These are phyloP conservation scores for Penicillium robsamsonii DNA, from an alignment of 495 filamentous ascomycete genomes.

Conservation along the genomic window DNA sequence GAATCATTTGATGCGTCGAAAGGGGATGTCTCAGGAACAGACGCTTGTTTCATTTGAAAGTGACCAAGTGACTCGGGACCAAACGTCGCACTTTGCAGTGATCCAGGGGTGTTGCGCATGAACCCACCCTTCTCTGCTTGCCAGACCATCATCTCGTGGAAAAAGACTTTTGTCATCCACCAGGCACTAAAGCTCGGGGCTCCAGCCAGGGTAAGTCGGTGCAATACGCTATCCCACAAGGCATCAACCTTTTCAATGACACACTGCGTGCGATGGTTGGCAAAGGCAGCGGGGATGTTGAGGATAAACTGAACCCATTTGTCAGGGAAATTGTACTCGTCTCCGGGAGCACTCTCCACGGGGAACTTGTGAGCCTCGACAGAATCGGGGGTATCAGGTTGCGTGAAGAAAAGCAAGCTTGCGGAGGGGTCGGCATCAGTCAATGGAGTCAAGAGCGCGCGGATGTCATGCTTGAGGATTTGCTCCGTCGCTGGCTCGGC, in stretches of 20 bases:
- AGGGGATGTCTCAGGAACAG: slow-evolving; percentile 10
- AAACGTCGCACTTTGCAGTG: slow-evolving; percentile 42
- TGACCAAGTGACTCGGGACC: slow-evolving; percentile 29
- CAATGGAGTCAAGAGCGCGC: slow-evolving; percentile 58
- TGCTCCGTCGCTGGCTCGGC: slow-evolving; percentile 52
- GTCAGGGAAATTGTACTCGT: slow-evolving; percentile 68
- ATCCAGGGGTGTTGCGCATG: slow-evolving; percentile 58
- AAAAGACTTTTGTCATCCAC: slow-evolving; percentile 98
- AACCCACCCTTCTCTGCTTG: slow-evolving; percentile 91
- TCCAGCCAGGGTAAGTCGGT: slow-evolving; percentile 65
- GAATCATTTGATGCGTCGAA: slow-evolving; percentile 15
- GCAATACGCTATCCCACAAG: slow-evolving; percentile 47
- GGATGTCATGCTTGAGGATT: slow-evolving; percentile 72
- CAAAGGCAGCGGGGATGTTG: slow-evolving; percentile 71
- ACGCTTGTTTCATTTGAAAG: slow-evolving; percentile 25
- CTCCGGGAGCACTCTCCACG: slow-evolving; percentile 37
- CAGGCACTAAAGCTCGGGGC: slow-evolving; percentile 88
- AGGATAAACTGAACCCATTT: slow-evolving; percentile 81
- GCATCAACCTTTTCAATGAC: slow-evolving; percentile 46
- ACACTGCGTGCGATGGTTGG: slow-evolving; percentile 61
- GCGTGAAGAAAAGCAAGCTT: slow-evolving; percentile 38
- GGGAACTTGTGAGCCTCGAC: slow-evolving; percentile 33
- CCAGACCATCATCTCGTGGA: slow-evolving; percentile 94
- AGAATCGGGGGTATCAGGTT: slow-evolving; percentile 44
- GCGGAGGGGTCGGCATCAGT: slow-evolving; percentile 32